Evolutionary conservation across 1,284 basidiomycete genomes (phyloP).

Genomic region (Takashimella koratensis): DNA sequence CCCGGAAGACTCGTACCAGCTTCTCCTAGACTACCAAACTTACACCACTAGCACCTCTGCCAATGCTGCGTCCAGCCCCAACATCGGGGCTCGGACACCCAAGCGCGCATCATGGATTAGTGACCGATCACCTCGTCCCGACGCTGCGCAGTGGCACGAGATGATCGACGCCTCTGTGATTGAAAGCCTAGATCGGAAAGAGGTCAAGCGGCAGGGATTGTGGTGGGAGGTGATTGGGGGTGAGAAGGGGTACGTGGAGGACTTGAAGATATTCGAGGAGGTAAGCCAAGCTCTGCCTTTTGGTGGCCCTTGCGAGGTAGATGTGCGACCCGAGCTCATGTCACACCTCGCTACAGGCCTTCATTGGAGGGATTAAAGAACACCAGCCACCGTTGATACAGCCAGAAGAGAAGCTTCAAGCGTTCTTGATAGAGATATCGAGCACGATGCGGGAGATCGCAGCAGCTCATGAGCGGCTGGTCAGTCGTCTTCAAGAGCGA

Average conservation of each 20-base stretch:
- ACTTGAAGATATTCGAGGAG: slow-evolving; percentile 64
- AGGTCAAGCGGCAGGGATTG: slow-evolving; percentile 72
- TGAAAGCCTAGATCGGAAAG: slow-evolving; percentile 64
- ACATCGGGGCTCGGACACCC: slow-evolving; percentile 1
- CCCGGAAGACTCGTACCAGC: slow-evolving; percentile 27
- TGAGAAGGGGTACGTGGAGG: slow-evolving; percentile 72
- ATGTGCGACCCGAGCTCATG: too few species aligned
- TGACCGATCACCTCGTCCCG: background rate
- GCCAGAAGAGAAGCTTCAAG: slow-evolving; percentile 53
- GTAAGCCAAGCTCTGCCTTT: slow-evolving; percentile 47
- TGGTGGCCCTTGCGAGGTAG: background rate
- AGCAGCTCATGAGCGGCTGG: slow-evolving; percentile 61
- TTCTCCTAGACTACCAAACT: slow-evolving; percentile 32
- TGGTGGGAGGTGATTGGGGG: slow-evolving; percentile 78
- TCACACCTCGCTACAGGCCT: too few species aligned
- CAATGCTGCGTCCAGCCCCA: slow-evolving; percentile 1
- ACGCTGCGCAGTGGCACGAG: slow-evolving; percentile 61
- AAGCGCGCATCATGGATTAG: background rate
- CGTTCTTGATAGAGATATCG: slow-evolving; percentile 69
- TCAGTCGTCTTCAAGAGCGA: slow-evolving; percentile 63
- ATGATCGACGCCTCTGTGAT: slow-evolving; percentile 65
- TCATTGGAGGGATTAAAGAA: slow-evolving; percentile 59
- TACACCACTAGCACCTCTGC: slow-evolving; percentile 16
- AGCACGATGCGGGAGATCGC: slow-evolving; percentile 65
- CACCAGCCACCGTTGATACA: slow-evolving; percentile 59